Percentiles rank a stretch among this genome's conserved stretches.
Evolutionary conservation across 495 filamentous ascomycete genomes (phyloP).

Genomic region (Barbatosphaeria neglecta): DNA sequence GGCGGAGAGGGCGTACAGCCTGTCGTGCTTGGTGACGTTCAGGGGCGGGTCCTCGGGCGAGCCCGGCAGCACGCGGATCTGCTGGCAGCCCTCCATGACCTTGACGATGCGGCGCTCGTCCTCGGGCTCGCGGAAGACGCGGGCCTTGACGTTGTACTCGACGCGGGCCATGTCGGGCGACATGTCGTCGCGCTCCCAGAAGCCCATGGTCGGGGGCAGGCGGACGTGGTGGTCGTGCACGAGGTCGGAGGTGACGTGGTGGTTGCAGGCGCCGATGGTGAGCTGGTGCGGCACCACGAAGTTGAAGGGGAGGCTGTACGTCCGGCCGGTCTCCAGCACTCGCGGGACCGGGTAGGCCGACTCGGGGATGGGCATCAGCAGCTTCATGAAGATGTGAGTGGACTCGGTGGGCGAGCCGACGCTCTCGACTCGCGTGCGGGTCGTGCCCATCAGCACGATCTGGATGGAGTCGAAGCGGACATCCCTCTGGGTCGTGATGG

Average conservation of each 20-base stretch:
- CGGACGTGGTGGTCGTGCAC: conserved; percentile 62
- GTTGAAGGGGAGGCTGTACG: conserved; percentile 69
- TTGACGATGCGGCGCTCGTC: conserved; percentile 12
- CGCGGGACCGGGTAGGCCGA: conserved; percentile 57
- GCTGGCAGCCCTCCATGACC: conserved; percentile 38
- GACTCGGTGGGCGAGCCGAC: conserved; percentile 29
- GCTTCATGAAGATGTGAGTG: conserved; percentile 58
- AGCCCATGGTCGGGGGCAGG: conserved; percentile 73
- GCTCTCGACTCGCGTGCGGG: conserved; percentile 28
- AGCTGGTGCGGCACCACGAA: conserved; percentile 76
- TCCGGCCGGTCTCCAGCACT: conserved; percentile 51
- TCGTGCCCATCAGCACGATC: conserved; percentile 67
- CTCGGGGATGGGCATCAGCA: conserved; percentile 67
- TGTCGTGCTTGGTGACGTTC: conserved; percentile 43
- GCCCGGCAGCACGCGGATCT: conserved; percentile 67
- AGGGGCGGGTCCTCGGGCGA: conserved; percentile 68
- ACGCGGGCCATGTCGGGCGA: conserved; percentile 71
- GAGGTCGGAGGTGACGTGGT: conserved; percentile 34
- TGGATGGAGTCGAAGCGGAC: conserved; percentile 69
- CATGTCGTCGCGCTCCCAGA: conserved; percentile 66
- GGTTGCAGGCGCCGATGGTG: conserved; percentile 41
- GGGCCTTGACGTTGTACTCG: conserved; percentile 58
- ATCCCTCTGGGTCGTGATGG: conserved; percentile 49
- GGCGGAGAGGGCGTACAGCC: conserved; percentile 56
- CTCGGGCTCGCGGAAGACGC: conserved; percentile 29